Base-by-base conservation (phyloP, 805 yeast species). In the Candida pini region DNA sequence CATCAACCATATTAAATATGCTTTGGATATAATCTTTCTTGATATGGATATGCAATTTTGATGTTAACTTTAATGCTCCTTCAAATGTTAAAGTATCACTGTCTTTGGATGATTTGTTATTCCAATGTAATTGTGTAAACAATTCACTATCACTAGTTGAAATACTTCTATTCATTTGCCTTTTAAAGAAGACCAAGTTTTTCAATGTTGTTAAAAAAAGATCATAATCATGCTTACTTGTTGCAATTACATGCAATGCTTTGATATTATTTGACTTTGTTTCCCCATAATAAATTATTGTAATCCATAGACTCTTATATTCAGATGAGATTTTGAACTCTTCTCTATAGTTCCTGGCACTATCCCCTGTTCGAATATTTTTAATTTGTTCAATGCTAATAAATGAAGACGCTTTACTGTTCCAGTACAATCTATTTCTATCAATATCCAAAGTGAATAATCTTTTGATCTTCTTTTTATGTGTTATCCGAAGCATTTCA, bases 301-400 rank as follows among this genome's bases (percentile, higher is more conserved):
- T 80, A 1, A 86, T 69, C 98, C 98, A 90, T 7, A 73, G 58
- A 9, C 67, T 63, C 28, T 77, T 76, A 35, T 70, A 73, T 33
- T 81, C 87, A 23, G 75, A 63, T 2, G 88, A 73, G 1, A 87
- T 71, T 24, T 81, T 78, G 45, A 85, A 74, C 56, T 88, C 95
- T 51, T 89, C 96, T 40, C 96, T 63, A 53, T 88, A 90, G 45
- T 86, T 85, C 23, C 73, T 70, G 1, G 96, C 96, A 48, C 82
- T 85, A 15, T 69, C 71, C 3, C 80, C 85, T 3, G 72, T 66
- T 33, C 81, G 58, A 2, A 82, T 67, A 35, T 73, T 75, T 38
- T 73, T 72, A 31, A 86, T 80, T 38, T 75, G 76, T 51, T 82
- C 94, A 7, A 83, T 65, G 14, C 58, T 57, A 40, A 78, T 48